A percentile compares a stretch with the other conserved stretches of the same genome.
phyloP scores from a whole-genome alignment of 306 rosid genomes.

The Trifolium dubium region DNA sequence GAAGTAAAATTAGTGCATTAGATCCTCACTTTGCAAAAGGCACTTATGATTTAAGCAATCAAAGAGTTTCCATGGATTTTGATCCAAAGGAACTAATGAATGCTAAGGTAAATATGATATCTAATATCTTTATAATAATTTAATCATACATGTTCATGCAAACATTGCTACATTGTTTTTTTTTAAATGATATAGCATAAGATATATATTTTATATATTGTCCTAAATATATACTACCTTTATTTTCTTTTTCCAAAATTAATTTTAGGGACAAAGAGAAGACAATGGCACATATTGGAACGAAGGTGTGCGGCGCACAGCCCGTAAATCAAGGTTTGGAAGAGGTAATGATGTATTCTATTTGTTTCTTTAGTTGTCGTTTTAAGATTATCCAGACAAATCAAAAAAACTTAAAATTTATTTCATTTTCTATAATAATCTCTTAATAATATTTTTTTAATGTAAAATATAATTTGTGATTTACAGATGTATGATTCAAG shows the following conservation, averaged over 20 bases:
- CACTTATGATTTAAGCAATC: constrained; percentile 52
- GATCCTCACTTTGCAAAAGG: constrained; percentile 79
- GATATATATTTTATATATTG: neutral
- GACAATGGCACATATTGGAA: constrained; percentile 49
- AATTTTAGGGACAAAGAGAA: constrained; percentile 50
- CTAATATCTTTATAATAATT: neutral
- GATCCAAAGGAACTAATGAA: constrained; percentile 40
- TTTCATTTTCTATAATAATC: too few species aligned
- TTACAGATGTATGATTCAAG: constrained; percentile 51
- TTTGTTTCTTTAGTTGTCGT: neutral
- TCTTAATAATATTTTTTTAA: too few species aligned
- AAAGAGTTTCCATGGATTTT: constrained; percentile 46
- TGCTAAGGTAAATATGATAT: constrained; percentile 46
- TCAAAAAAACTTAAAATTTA: too few species aligned
- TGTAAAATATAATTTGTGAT: constrained; percentile 17
- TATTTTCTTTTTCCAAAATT: constrained; percentile 16
- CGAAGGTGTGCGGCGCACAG: constrained; percentile 56
- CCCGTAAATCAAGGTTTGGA: constrained; percentile 82
- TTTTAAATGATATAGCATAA: neutral
- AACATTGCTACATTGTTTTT: neutral
- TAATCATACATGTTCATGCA: neutral
- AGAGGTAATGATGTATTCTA: constrained; percentile 57
- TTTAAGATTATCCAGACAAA: too few species aligned
- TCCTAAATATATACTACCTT: neutral
- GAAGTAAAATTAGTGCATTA: constrained; percentile 82